Conservation (phyloP, 139 green algal species). For the Chlorella vulgaris region DNA sequence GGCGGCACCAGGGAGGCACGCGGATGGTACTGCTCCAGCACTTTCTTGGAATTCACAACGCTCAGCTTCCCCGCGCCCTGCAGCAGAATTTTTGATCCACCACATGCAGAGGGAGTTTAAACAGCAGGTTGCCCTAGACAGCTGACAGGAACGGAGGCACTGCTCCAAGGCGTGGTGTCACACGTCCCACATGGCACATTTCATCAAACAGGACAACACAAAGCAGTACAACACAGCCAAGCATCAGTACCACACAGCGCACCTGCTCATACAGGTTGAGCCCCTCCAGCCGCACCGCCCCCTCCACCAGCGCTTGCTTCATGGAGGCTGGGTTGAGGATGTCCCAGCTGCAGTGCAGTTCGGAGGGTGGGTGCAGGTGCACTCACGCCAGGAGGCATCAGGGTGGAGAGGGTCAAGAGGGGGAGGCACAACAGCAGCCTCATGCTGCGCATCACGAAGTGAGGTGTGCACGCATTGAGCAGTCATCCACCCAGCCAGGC, state of each 20-base stretch:
- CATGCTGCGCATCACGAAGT: neutral
- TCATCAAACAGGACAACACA: too few species aligned
- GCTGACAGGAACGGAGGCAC: too few species aligned
- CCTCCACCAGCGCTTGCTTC: constrained; percentile 98
- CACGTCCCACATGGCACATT: too few species aligned
- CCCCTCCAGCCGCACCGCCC: constrained; percentile 70
- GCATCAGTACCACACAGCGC: neutral
- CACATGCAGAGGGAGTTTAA: neutral
- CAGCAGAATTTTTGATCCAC: too few species aligned
- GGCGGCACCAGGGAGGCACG: constrained; percentile 84
- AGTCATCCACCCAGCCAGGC: neutral
- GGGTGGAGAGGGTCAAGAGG: neutral
- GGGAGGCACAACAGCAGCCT: neutral
- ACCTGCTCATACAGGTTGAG: constrained; percentile 88
- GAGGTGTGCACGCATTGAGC: neutral
- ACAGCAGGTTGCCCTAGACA: too few species aligned
- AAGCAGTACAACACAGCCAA: too few species aligned
- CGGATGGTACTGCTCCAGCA: constrained; percentile 81
- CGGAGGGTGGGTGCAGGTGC: neutral
- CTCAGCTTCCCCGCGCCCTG: constrained; percentile 74
- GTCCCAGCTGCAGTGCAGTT: constrained; percentile 34
- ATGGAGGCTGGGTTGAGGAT: constrained; percentile 98
- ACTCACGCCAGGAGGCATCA: neutral
- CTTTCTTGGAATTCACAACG: constrained; percentile 63
- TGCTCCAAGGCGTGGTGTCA: too few species aligned